A percentile compares a stretch with the other conserved stretches of the same genome.
phyloP scores from a whole-genome alignment of 1,139 yeast species.

The Scheffersomyces illinoinensis region DNA sequence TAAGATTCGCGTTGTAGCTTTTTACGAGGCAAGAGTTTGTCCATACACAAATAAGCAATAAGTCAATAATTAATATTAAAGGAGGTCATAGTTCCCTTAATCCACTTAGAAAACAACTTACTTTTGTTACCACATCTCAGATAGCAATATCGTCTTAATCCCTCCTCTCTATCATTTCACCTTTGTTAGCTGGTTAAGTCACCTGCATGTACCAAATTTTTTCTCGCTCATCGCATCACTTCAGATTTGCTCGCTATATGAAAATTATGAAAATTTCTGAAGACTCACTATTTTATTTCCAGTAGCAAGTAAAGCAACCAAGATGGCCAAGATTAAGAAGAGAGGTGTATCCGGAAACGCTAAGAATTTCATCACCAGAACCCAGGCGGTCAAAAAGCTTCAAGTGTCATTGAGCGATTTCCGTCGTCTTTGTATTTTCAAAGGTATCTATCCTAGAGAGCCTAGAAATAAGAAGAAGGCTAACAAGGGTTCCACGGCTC shows the following conservation, averaged over 20 bases:
- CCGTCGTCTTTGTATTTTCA: constrained; percentile 95
- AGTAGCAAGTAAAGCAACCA: background rate
- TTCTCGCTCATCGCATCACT: background rate
- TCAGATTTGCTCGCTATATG: background rate
- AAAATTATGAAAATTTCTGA: background rate
- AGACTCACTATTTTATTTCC: background rate
- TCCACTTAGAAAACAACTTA: no score
- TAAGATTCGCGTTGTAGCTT: background rate
- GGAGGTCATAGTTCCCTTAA: no score
- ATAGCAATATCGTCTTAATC: background rate
- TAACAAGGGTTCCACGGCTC: constrained; percentile 94
- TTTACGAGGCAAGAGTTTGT: background rate
- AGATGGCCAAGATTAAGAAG: constrained; percentile 58
- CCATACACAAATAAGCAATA: no score
- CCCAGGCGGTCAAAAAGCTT: constrained; percentile 89
- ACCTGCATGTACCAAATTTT: background rate
- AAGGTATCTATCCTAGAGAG: constrained; percentile 95
- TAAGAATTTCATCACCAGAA: constrained; percentile 87
- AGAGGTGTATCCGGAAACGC: constrained; percentile 89
- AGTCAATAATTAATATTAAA: no score
- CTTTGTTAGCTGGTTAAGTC: background rate
- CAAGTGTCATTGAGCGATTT: constrained; percentile 97
- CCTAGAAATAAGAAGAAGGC: constrained; percentile 97
- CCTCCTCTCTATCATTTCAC: background rate
- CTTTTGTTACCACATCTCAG: background rate